Percentiles rank a stretch among this genome's conserved stretches.
phyloP scores from a whole-genome alignment of 192 early-diverging fungal genomes.

The Paraglomus occultum region DNA sequence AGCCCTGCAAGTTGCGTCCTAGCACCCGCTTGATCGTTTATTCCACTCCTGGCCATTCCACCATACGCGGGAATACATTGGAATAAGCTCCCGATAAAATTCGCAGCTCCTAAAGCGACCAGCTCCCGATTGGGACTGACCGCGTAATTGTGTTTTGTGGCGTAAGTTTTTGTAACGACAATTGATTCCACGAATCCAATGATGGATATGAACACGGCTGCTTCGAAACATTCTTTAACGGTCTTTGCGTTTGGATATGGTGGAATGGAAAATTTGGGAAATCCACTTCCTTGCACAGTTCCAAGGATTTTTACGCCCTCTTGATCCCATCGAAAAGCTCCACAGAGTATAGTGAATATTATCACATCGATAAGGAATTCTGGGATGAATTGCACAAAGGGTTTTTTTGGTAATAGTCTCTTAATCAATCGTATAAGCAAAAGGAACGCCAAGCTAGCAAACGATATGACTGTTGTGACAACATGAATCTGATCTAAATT shows the following conservation, averaged over 20 bases:
- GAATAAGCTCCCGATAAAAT: constrained; percentile 80
- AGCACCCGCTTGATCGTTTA: constrained; percentile 93
- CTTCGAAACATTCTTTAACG: constrained; percentile 72
- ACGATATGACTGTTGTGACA: constrained; percentile 70
- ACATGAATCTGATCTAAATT: constrained; percentile 65
- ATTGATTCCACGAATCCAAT: constrained; percentile 98
- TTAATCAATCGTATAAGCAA: constrained; percentile 57
- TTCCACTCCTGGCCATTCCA: constrained; percentile 86
- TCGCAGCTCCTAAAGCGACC: constrained; percentile 91
- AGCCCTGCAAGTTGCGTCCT: constrained; percentile 87
- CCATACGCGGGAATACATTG: constrained; percentile 78
- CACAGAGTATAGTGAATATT: constrained; percentile 63
- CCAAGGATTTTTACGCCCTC: constrained; percentile 81
- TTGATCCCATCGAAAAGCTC: constrained; percentile 64
- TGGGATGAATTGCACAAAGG: constrained; percentile 76
- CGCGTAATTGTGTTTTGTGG: constrained; percentile 86
- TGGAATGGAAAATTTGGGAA: constrained; percentile 62
- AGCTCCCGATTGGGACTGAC: constrained; percentile 96
- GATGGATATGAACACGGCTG: constrained; percentile 87
- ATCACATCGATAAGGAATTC: constrained; percentile 91
- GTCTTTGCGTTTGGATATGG: constrained; percentile 54
- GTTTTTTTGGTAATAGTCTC: constrained; percentile 40
- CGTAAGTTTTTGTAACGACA: constrained; percentile 90
- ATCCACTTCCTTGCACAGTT: constrained; percentile 61
- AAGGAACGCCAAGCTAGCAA: constrained; percentile 69